These are phyloP conservation scores for Pluteus cervinus DNA, from an alignment of 768 basidiomycete genomes.

Conservation along the genomic window DNA sequence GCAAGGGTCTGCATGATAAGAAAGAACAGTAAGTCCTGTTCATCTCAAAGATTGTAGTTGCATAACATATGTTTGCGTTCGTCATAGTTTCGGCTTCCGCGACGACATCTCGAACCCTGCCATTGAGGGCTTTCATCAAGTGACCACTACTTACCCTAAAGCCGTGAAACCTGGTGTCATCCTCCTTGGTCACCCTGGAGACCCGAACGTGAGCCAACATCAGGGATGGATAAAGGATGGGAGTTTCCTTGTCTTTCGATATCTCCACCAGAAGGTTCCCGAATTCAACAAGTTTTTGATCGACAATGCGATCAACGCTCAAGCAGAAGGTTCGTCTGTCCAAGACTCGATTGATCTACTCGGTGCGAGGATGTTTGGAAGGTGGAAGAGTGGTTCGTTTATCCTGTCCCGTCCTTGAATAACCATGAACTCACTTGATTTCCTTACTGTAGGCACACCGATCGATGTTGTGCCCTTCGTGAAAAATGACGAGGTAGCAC, in stretches of 20 bases:
- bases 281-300: conserved; percentile 43
- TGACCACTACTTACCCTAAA: conserved; percentile 28
- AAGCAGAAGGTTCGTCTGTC: conserved; percentile 24
- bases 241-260: conserved; percentile 46
- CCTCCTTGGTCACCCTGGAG: conserved; percentile 38
- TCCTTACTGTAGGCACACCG: conserved; percentile 31
- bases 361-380: conserved; percentile 46
- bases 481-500: conserved; percentile 31
- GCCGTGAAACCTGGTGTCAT: conserved; percentile 36
- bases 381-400: conserved; percentile 51
- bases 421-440: conserved; percentile 4
- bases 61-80: too few relatives aligned
- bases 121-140: conserved; percentile 31
- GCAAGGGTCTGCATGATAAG: too few relatives aligned
- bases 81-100: conserved; percentile 40
- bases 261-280: conserved; percentile 45
- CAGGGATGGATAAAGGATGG: conserved; percentile 44
- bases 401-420: too few relatives aligned
- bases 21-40: too few relatives aligned
- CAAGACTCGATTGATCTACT: conserved; percentile 41
- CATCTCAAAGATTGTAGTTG: too few relatives aligned
- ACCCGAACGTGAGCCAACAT: conserved; percentile 19
- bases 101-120: conserved; percentile 50
- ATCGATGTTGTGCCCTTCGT: conserved; percentile 36
- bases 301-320: conserved; percentile 33